Evolutionary conservation across 345 rosid species (phyloP).

Genomic region (Aethionema arabicum): DNA sequence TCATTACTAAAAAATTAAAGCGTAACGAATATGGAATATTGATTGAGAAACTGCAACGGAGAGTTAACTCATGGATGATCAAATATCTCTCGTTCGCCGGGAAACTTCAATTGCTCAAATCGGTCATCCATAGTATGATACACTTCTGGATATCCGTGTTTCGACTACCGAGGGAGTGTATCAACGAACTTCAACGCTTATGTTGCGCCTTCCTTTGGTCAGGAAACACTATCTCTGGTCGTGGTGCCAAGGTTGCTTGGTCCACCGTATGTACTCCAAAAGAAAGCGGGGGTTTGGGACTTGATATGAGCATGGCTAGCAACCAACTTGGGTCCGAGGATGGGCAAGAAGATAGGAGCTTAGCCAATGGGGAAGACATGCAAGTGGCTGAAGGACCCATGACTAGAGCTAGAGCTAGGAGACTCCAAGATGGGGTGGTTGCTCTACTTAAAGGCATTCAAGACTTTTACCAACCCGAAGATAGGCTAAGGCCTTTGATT

Average conservation of each 20-base stretch:
- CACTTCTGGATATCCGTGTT: neutral
- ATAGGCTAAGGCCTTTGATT: too few species aligned
- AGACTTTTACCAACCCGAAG: too few species aligned
- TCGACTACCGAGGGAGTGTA: neutral
- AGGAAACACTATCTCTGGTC: neutral
- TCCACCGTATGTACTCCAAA: neutral
- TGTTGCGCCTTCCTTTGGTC: neutral
- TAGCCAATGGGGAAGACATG: too few species aligned
- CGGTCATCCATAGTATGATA: neutral
- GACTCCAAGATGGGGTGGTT: too few species aligned
- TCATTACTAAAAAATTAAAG: too few species aligned
- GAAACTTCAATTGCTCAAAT: neutral
- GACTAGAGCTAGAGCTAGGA: too few species aligned
- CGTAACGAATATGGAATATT: neutral
- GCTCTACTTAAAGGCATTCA: too few species aligned
- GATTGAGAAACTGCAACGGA: neutral
- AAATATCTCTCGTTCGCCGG: neutral
- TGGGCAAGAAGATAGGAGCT: too few species aligned
- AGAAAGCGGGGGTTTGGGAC: neutral
- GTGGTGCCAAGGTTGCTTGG: neutral
- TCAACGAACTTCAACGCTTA: neutral
- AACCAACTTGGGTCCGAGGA: too few species aligned
- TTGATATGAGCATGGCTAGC: too few species aligned
- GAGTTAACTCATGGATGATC: neutral
- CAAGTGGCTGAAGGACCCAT: too few species aligned